A percentile compares a stretch with the other conserved stretches of the same genome.
Conservation (phyloP, 176 grass and related monocot genomes). For the Carex cristatella region DNA sequence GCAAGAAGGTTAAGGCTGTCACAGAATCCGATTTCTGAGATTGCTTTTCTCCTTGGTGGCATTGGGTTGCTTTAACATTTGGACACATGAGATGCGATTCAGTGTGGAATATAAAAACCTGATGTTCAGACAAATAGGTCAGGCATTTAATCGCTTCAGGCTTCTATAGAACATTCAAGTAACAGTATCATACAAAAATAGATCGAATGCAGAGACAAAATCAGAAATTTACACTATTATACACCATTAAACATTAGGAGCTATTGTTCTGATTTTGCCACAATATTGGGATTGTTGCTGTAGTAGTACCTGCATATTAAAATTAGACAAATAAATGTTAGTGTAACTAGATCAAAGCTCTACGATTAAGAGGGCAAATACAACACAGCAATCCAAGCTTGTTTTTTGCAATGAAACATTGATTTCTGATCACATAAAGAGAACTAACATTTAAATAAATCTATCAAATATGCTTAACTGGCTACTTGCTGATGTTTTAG, state of each 20-base stretch:
- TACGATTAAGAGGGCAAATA: slow-evolving; percentile 10
- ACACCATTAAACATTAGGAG: slow-evolving; percentile 9
- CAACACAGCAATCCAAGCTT: background rate
- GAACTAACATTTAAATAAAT: background rate
- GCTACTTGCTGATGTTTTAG: background rate
- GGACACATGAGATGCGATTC: background rate
- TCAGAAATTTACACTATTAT: background rate
- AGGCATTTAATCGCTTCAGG: background rate
- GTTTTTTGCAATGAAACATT: background rate
- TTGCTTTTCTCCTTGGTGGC: background rate
- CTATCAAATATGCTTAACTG: background rate
- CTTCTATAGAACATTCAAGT: background rate
- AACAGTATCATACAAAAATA: slow-evolving; percentile 1
- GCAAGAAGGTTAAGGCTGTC: background rate
- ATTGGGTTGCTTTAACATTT: background rate
- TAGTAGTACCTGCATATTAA: slow-evolving; percentile 56
- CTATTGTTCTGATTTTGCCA: background rate
- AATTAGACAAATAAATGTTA: slow-evolving; percentile 16
- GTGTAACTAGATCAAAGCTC: background rate
- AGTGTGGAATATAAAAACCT: background rate
- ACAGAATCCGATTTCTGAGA: background rate
- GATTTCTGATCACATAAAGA: background rate
- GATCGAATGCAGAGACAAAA: background rate
- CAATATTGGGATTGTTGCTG: slow-evolving; percentile 27
- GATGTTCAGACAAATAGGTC: background rate